These are phyloP conservation scores for Chlorella sp. DNA, from an alignment of 139 green algal species.

Conservation along the genomic window DNA sequence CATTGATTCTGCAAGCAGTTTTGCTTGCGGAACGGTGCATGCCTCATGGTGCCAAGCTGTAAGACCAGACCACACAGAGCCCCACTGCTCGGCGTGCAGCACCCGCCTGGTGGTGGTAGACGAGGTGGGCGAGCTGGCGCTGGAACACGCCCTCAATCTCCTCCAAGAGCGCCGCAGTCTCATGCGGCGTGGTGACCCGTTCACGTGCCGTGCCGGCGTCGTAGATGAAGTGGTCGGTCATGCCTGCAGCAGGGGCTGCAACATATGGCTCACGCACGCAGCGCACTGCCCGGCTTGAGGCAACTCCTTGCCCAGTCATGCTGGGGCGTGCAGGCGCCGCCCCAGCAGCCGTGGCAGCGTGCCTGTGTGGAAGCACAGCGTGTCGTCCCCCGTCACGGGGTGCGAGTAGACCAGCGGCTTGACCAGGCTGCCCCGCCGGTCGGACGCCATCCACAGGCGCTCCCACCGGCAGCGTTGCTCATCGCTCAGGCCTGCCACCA, in stretches of 20 bases:
- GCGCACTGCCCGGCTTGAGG: background rate
- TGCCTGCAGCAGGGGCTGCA: conserved; percentile 16
- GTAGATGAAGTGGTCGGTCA: conserved; percentile 47
- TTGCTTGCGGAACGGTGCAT: too few relatives aligned
- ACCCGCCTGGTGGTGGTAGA: conserved; percentile 24
- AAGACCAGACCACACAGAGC: too few relatives aligned
- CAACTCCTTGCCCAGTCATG: conserved; percentile 15
- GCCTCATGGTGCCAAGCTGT: too few relatives aligned
- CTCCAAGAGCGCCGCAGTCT: conserved; percentile 36
- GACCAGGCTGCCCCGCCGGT: conserved; percentile 24
- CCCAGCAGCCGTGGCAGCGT: too few relatives aligned
- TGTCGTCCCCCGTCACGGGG: conserved; percentile 39
- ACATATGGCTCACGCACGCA: background rate
- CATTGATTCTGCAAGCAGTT: too few relatives aligned
- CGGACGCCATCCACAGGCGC: conserved; percentile 47
- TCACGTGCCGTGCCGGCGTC: conserved; percentile 35
- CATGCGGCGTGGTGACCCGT: conserved; percentile 9
- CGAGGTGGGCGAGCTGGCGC: conserved; percentile 2
- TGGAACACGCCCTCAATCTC: conserved; percentile 43
- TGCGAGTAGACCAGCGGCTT: conserved; percentile 59
- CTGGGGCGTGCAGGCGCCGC: too few relatives aligned
- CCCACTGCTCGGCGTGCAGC: too few relatives aligned
- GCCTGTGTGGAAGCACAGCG: conserved; percentile 61
- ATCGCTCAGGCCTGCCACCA: conserved; percentile 24
- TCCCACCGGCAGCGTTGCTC: conserved; percentile 41